A percentile compares a stretch with the other conserved stretches of the same genome.
Evolutionary conservation across 176 grass and related monocot species (phyloP).

Genomic region (Carex scoparia): DNA sequence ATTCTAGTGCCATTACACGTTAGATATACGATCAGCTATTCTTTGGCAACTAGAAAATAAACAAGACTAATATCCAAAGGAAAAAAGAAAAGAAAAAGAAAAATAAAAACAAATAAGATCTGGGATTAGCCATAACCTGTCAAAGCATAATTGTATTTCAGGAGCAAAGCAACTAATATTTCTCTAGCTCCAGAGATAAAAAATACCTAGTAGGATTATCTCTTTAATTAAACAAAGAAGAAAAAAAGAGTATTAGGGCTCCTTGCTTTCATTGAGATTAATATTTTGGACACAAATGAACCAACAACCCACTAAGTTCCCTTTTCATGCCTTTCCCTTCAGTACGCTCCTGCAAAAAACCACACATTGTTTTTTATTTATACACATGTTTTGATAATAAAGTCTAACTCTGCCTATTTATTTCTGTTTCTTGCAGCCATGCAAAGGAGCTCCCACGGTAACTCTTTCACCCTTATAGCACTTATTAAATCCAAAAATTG

Average conservation of each 20-base stretch:
- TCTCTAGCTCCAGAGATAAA: background rate
- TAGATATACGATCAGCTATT: background rate
- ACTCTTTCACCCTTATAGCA: conserved; percentile 2
- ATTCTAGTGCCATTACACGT: background rate
- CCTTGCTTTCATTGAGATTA: background rate
- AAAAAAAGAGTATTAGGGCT: background rate
- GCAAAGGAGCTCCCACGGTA: conserved; percentile 74
- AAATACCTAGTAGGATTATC: background rate
- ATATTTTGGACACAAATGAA: background rate
- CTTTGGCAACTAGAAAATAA: background rate
- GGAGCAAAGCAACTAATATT: background rate
- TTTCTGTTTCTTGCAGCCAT: conserved; percentile 38
- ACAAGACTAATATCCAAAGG: background rate
- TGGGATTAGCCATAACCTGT: background rate
- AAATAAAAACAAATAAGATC: background rate
- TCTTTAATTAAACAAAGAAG: background rate
- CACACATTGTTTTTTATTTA: background rate
- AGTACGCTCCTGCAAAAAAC: background rate
- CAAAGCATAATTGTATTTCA: background rate
- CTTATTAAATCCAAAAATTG: background rate
- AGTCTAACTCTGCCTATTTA: background rate
- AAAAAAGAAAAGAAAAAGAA: background rate
- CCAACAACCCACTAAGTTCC: background rate
- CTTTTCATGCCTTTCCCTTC: background rate
- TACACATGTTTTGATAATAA: background rate